Percentiles rank a stretch among this genome's conserved stretches.
Conservation (phyloP, 306 rosid genomes). For the Argentina anserina region DNA sequence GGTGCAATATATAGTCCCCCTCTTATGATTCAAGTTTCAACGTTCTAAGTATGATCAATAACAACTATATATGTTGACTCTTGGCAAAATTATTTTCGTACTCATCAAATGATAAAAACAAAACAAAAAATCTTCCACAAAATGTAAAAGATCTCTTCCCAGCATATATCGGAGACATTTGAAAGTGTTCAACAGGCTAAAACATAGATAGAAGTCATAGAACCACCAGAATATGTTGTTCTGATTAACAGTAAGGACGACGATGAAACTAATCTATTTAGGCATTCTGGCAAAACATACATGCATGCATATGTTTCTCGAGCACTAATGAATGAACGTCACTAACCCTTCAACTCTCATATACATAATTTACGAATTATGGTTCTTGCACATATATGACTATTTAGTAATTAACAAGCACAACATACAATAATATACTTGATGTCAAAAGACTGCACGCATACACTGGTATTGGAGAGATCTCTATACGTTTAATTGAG, state of each 20-base stretch:
- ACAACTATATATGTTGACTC: too few species aligned
- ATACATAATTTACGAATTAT: constrained; percentile 14
- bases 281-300: background rate
- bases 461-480: background rate
- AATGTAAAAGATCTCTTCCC: too few species aligned
- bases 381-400: background rate
- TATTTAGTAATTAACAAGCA: constrained; percentile 6
- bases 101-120: too few species aligned
- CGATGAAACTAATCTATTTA: background rate
- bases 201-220: too few species aligned
- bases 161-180: too few species aligned
- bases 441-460: background rate
- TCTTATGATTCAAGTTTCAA: too few species aligned
- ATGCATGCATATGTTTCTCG: background rate
- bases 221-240: background rate
- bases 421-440: background rate
- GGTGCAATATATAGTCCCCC: too few species aligned
- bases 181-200: too few species aligned
- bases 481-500: background rate
- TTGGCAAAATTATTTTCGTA: too few species aligned
- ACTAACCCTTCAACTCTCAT: background rate
- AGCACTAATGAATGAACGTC: background rate
- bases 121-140: too few species aligned
- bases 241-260: background rate
- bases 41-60: too few species aligned